Evolutionary conservation across 768 basidiomycete genomes (phyloP).

Genomic region (Chlorophyllum brunneum): DNA sequence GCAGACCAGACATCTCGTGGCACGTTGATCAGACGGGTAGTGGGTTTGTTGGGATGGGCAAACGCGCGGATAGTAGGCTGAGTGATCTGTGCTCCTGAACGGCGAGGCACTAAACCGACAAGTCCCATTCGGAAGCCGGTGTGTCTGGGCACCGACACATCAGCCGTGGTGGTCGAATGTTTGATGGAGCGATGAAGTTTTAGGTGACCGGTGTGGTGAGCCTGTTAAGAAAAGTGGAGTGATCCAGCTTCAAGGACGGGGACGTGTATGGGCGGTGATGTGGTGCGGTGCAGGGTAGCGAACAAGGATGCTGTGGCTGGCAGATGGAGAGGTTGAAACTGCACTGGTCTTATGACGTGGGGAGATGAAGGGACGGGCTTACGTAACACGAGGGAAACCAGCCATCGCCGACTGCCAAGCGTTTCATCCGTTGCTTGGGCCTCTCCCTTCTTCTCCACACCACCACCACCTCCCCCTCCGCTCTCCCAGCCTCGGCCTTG

Average conservation of each 20-base stretch:
- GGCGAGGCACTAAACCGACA: too few species aligned
- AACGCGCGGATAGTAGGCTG: too few species aligned
- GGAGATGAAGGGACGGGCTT: constrained; percentile 14
- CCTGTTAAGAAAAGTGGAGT: neutral
- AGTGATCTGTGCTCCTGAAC: too few species aligned
- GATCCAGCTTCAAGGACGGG: neutral
- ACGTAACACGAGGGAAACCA: constrained; percentile 17
- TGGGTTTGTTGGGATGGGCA: too few species aligned
- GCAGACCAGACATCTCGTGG: too few species aligned
- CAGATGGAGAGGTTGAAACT: neutral
- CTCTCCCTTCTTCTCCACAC: constrained; percentile 15
- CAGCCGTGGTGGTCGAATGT: neutral
- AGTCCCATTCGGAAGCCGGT: neutral
- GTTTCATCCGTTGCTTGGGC: constrained; percentile 1
- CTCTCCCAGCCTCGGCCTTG: constrained; percentile 17
- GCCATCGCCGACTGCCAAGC: neutral
- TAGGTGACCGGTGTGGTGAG: neutral
- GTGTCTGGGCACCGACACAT: neutral
- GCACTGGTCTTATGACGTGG: too few species aligned
- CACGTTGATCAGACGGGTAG: too few species aligned
- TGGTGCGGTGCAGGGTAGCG: neutral
- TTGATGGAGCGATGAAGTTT: neutral
- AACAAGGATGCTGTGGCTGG: too few species aligned
- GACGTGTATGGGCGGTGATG: neutral
- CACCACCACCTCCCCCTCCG: constrained; percentile 18